Base-by-base conservation (phyloP, 371 early-diverging fungal species). In the Fennellomyces sp. region DNA sequence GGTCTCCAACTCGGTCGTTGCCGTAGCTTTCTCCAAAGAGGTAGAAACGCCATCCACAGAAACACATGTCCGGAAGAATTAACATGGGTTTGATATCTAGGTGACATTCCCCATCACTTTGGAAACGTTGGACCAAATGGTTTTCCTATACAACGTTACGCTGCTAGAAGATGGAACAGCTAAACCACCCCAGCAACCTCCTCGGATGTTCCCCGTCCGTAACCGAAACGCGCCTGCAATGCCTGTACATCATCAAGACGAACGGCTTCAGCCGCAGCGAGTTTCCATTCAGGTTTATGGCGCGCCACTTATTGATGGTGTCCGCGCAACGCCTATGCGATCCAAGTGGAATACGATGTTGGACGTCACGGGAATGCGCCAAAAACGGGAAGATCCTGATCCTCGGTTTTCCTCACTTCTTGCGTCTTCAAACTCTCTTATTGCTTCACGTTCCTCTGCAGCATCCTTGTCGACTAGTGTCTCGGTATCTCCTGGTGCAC, bases 321-420 rank as follows among this genome's bases (percentile, higher is more conserved):
- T 81, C 35, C 68, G 70, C 0, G 81, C 80, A 5, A 74, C 77
- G 33, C 62, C 73, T 19, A 81, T 90, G 63, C 75, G 81, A 38
- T 88, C 88, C 0, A 82, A 84, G 58, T 88, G 88, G 88, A 84
- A 87, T 52, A 85, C 85, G n/a, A 78, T 79, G 74, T 50, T 90
- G 60, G 88, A 87, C 62, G 83, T 86, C 0, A 69, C 76, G 3
- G 70, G 78, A n/a, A 60, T 83, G 59, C 69, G 82, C 10, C 82
- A 83, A 45, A 74, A 63, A 36, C 63, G 73, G 23, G 82, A 84
- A 11, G 81, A 60, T 54, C 70, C 61, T 1, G 69, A 69, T 56
- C 69, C 69, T 3, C 55, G 69, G 2, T 69, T 69, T 42, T 52
- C 61, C 1, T 61, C 69, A 1, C 31, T 69, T 5, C 38, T 64